Percentiles rank a stretch among this genome's conserved stretches.
Evolutionary conservation across 75 land plant species (phyloP).

Genomic region (Gnetum montanum): DNA sequence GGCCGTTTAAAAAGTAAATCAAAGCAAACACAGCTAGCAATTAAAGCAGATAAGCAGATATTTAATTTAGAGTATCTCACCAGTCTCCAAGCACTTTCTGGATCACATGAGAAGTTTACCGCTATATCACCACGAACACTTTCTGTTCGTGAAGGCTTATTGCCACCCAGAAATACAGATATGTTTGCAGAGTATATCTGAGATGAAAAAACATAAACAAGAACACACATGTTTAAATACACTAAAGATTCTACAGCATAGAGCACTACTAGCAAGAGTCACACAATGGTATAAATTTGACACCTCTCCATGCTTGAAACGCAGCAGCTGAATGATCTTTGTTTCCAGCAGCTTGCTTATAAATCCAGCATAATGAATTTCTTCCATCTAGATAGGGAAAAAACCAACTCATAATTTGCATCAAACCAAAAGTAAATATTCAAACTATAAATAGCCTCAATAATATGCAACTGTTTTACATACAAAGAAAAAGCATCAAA

Average conservation of each 20-base stretch:
- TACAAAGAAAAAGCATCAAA: neutral
- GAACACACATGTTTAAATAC: too few relatives aligned
- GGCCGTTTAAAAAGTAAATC: too few relatives aligned
- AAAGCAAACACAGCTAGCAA: too few relatives aligned
- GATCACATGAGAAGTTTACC: slow-evolving; percentile 93
- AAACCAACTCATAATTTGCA: neutral
- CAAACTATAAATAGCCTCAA: neutral
- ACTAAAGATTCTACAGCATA: too few relatives aligned
- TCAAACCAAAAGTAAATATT: neutral
- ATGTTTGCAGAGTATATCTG: slow-evolving; percentile 92
- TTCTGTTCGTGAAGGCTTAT: slow-evolving; percentile 79
- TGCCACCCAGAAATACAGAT: slow-evolving; percentile 90
- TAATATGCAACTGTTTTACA: neutral
- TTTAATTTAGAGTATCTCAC: too few relatives aligned
- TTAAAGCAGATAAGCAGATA: too few relatives aligned
- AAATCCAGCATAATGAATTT: slow-evolving; percentile 81
- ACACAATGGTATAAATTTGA: too few relatives aligned
- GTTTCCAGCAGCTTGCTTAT: slow-evolving; percentile 88
- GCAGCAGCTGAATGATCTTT: slow-evolving; percentile 81
- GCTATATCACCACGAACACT: slow-evolving; percentile 92
- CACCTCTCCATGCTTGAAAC: slow-evolving; percentile 99
- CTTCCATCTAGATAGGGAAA: slow-evolving; percentile 64
- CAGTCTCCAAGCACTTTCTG: slow-evolving; percentile 74
- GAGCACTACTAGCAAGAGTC: too few relatives aligned
- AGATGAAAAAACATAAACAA: slow-evolving; percentile 1